Conservation (phyloP, 257 asterid genomes). For the Penstemon eatonii region DNA sequence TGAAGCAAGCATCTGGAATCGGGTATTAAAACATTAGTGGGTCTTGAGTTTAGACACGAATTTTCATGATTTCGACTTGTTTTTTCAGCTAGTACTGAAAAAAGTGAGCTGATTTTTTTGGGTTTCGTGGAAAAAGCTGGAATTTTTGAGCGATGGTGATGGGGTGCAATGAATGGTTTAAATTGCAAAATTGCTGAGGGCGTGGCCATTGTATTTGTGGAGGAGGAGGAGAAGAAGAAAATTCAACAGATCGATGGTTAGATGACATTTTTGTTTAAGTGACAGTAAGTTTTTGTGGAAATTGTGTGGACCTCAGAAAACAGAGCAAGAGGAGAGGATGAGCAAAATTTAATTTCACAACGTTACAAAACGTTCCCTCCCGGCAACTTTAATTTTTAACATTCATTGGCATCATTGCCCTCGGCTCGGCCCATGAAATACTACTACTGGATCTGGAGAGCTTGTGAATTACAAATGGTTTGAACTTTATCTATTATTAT, state of each 20-base stretch:
- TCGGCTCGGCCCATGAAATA: too few relatives aligned
- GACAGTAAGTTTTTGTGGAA: conserved; percentile 25
- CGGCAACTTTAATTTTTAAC: conserved; percentile 22
- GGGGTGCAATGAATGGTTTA: conserved; percentile 36
- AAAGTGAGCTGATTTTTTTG: conserved; percentile 25
- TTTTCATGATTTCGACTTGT: neutral
- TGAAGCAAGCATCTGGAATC: conserved; percentile 22
- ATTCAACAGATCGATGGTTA: conserved; percentile 27
- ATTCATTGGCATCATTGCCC: too few relatives aligned
- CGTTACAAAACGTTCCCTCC: conserved; percentile 3
- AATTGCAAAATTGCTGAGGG: conserved; percentile 42
- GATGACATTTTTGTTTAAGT: conserved; percentile 34
- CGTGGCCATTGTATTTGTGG: conserved; percentile 38
- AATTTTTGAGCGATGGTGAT: conserved; percentile 30
- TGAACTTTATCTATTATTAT: too few relatives aligned
- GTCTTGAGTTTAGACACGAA: conserved; percentile 17
- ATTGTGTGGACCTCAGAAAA: conserved; percentile 68
- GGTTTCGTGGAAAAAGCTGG: conserved; percentile 25
- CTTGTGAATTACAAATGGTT: too few relatives aligned
- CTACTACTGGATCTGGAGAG: too few relatives aligned
- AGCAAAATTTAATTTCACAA: neutral
- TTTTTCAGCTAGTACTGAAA: conserved; percentile 24
- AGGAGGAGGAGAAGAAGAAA: conserved; percentile 27
- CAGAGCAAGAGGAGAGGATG: conserved; percentile 30
- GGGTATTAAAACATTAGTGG: conserved; percentile 26